Evolutionary conservation across 2,329 filamentous ascomycete genomes (phyloP), one percentile per base, ranked within the genome.

Genomic region (Aureobasidium leucospermi): DNA sequence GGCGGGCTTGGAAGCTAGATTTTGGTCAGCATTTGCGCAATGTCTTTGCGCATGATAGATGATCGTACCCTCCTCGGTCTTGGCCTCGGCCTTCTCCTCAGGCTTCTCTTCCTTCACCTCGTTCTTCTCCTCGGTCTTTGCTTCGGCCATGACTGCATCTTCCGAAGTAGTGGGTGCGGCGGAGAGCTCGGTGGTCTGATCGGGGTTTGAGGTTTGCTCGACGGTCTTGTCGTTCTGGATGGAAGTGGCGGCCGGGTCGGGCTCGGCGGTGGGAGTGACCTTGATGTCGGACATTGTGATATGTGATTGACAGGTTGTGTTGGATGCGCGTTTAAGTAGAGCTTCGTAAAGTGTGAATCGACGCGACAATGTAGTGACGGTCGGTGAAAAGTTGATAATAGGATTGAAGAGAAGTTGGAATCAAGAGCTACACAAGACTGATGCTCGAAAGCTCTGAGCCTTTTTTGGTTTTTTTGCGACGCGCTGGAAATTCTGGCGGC

Each of bases 131-230:
- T 48, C 48, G 16, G 60, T 61, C 60, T 61, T 58, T 15, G 57
- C 46, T 32, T 61, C 60, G 38, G 60, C 60, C 53, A 36, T 58
- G 29, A 42, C 41, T 23, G 53, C 60, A 53, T 61, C 60, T 9
- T 61, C 60, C 1, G 60, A 61, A 28, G 60, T 61, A 32, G 60
- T 61, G n/a, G 60, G 60, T 28, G 60, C 60, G 31, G 60, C 45
- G 9, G 52, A 49, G 41, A 61, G 43, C 42, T 58, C 60, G 32
- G 53, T 56, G 7, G 60, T 61, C 29, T 45, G 31, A 6, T 61
- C 60, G 8, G 60, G 51, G 43, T 58, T 61, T 29, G 36, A 28
- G n/a, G 60, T 57, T 32, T 61, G 52, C 45, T 52, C 53, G 52
- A 52, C 52, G 28, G 60, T 61, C 52, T 58, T 57, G 46, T 61